Evolutionary conservation across 2,329 filamentous ascomycete genomes (phyloP).

Genomic region (Trichoderma pleuroti): DNA sequence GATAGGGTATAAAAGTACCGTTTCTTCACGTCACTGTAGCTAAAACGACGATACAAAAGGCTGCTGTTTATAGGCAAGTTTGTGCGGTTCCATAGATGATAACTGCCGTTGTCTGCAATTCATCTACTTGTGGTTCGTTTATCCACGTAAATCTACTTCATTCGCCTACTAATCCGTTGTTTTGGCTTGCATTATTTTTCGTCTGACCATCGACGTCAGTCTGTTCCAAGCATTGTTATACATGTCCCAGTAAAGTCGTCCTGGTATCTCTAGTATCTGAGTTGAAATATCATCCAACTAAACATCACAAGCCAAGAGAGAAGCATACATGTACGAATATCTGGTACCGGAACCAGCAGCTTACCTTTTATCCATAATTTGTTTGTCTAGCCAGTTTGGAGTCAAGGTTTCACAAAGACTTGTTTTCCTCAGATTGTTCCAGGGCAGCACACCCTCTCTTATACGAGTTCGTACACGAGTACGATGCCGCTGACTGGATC

Average conservation of each 20-base stretch:
- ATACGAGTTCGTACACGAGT: conserved; percentile 5
- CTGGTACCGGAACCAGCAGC: not conserved
- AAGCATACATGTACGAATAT: not conserved
- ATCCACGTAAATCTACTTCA: no score
- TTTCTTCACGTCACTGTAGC: not conserved
- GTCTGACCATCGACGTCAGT: no score
- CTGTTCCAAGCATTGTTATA: no score
- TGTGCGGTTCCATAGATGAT: no score
- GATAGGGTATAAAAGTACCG: not conserved
- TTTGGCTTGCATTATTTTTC: no score
- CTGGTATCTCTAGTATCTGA: not conserved
- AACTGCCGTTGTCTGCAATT: no score
- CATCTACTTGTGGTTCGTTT: no score
- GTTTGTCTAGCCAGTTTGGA: not conserved
- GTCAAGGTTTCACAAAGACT: not conserved
- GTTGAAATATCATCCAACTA: not conserved
- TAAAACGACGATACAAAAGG: not conserved
- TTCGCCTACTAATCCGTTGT: no score
- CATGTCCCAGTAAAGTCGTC: no score
- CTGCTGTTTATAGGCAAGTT: no score
- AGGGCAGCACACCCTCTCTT: not conserved
- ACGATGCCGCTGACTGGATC: not conserved
- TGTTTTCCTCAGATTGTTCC: not conserved
- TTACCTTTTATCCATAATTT: not conserved
- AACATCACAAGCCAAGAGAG: not conserved